phyloP scores from a whole-genome alignment of 1,139 yeast species.

The Arxiozyma heterogenica region DNA sequence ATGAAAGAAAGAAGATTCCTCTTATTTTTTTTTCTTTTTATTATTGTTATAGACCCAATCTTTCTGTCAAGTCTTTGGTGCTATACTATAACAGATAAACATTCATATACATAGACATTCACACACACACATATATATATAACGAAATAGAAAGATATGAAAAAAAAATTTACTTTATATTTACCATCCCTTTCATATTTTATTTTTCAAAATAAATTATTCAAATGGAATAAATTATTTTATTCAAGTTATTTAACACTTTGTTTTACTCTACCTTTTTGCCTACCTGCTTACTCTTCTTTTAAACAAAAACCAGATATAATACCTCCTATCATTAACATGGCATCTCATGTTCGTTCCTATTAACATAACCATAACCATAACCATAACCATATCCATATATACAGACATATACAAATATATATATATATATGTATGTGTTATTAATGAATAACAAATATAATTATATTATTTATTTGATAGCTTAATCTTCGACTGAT shows the following conservation, averaged over 20 bases:
- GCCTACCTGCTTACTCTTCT: conserved; percentile 21
- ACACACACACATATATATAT: no score
- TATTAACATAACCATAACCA: neutral
- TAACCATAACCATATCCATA: neutral
- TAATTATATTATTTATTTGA: no score
- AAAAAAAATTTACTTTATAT: no score
- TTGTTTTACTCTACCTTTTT: conserved; percentile 26
- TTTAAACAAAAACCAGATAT: neutral
- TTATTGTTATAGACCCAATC: no score
- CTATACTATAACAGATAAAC: no score
- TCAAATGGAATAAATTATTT: neutral
- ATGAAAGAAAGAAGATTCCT: no score
- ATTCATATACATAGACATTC: no score
- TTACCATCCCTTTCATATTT: neutral
- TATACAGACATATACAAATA: neutral
- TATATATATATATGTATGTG: neutral
- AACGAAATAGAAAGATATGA: neutral
- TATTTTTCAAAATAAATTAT: neutral
- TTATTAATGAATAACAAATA: no score
- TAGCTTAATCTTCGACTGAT: conserved; percentile 1
- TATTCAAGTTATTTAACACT: conserved; percentile 17
- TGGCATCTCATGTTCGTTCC: neutral
- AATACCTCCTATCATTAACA: neutral
- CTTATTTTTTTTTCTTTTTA: no score
- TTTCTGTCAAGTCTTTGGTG: no score